These are phyloP conservation scores for Cyanophora paradoxa DNA, from an alignment of 78 protist species.

Conservation along the genomic window DNA sequence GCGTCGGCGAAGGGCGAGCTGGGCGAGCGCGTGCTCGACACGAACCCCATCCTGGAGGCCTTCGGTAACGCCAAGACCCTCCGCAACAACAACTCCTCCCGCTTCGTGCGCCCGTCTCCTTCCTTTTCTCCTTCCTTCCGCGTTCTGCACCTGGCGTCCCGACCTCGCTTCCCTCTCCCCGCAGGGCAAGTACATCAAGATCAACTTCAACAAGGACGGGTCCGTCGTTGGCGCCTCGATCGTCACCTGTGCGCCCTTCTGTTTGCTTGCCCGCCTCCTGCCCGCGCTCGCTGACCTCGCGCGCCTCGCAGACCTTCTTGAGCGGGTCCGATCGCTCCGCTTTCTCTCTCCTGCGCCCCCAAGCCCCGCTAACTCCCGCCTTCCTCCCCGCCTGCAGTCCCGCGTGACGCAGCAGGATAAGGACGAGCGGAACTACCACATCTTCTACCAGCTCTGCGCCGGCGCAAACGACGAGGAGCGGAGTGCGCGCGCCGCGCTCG, in stretches of 20 bases:
- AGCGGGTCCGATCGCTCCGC: too few species aligned
- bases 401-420: constrained; percentile 22
- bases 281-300: neutral
- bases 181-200: constrained; percentile 80
- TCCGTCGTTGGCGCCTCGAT: constrained; percentile 66
- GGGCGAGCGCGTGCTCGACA: constrained; percentile 22
- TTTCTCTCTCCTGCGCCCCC: neutral
- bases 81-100: too few species aligned
- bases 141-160: too few species aligned
- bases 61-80: constrained; percentile 84
- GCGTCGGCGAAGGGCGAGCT: neutral
- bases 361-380: neutral
- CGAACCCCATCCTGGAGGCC: constrained; percentile 64
- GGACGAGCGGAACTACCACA: constrained; percentile 60
- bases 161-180: too few species aligned
- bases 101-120: constrained; percentile 82
- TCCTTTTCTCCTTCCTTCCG: too few species aligned
- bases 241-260: neutral
- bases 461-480: too few species aligned
- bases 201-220: constrained; percentile 53
- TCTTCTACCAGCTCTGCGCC: constrained; percentile 40
- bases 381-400: constrained; percentile 5
- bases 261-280: neutral
- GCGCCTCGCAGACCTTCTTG: too few species aligned
- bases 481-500: too few species aligned